phyloP scores from a whole-genome alignment of 352 stramenopile genomes.

The Pythium aphanidermatum region DNA sequence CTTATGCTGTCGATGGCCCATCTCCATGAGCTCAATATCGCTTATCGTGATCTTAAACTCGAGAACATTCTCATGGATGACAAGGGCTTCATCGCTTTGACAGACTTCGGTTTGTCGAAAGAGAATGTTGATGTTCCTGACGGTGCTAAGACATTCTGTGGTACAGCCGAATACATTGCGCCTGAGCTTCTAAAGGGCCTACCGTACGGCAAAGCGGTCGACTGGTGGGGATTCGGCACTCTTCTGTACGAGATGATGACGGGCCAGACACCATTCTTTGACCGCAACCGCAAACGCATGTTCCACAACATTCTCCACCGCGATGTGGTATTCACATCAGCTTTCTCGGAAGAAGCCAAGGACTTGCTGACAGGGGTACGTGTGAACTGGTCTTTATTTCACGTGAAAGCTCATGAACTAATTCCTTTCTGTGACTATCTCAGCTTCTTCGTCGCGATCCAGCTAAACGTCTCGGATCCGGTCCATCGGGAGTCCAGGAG shows the following conservation, averaged over 20 bases:
- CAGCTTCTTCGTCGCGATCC: slow-evolving; percentile 79
- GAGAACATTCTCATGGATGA: slow-evolving; percentile 95
- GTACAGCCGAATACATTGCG: slow-evolving; percentile 91
- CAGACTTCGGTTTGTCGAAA: slow-evolving; percentile 92
- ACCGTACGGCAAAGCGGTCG: slow-evolving; percentile 86
- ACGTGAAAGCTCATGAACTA: not conserved
- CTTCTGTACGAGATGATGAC: slow-evolving; percentile 96
- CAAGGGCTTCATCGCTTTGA: slow-evolving; percentile 90
- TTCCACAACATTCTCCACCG: slow-evolving; percentile 92
- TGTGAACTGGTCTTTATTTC: slow-evolving; percentile 10
- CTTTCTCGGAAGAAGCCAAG: slow-evolving; percentile 86
- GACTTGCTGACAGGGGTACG: slow-evolving; percentile 63
- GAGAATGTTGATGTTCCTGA: slow-evolving; percentile 86
- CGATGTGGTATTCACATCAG: slow-evolving; percentile 80
- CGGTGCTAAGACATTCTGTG: slow-evolving; percentile 90
- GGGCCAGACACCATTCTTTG: slow-evolving; percentile 91
- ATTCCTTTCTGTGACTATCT: not conserved
- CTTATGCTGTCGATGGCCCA: slow-evolving; percentile 90
- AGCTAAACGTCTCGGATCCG: slow-evolving; percentile 73
- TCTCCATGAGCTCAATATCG: slow-evolving; percentile 91
- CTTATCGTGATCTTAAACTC: slow-evolving; percentile 93
- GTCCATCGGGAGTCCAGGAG: slow-evolving; percentile 77
- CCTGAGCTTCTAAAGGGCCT: slow-evolving; percentile 87
- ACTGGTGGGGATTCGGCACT: slow-evolving; percentile 93
- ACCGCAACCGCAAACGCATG: slow-evolving; percentile 94